phyloP scores from a whole-genome alignment of 441 rosid genomes.

The Jatropha podagrica region DNA sequence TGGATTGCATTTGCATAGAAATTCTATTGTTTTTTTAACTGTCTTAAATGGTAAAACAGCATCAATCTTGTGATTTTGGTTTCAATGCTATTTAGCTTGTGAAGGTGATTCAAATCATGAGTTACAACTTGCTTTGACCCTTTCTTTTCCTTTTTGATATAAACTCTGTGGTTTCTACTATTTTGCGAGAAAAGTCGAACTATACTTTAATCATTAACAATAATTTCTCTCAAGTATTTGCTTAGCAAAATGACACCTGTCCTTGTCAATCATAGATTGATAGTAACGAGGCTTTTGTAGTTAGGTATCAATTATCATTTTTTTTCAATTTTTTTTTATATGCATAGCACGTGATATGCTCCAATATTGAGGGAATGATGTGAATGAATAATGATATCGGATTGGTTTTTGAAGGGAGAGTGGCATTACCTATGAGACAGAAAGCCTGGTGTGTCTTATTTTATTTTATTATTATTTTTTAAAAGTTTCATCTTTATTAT shows the following conservation, averaged over 20 bases:
- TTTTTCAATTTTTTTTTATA: not conserved
- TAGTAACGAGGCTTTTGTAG: not conserved
- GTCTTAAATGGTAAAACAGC: not conserved
- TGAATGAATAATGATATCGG: not conserved
- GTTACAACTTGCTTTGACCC: too few species aligned
- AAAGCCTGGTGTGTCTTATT: too few species aligned
- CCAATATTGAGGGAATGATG: not conserved
- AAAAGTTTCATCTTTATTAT: too few species aligned
- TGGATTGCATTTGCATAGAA: not conserved
- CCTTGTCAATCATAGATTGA: not conserved
- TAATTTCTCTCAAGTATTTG: not conserved
- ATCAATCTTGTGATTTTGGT: not conserved
- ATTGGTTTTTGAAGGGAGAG: too few species aligned
- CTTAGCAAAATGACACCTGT: not conserved
- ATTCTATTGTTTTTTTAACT: not conserved
- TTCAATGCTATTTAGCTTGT: not conserved
- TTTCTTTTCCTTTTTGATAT: not conserved
- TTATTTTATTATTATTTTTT: too few species aligned
- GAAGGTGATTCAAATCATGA: not conserved
- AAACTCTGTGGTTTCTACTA: not conserved
- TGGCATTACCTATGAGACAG: too few species aligned
- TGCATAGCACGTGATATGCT: constrained; percentile 2
- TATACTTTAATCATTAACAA: not conserved
- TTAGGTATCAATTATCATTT: constrained; percentile 7
- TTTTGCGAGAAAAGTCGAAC: not conserved